Conservation (phyloP, 768 basidiomycete genomes). For the Roridomyces roridus region DNA sequence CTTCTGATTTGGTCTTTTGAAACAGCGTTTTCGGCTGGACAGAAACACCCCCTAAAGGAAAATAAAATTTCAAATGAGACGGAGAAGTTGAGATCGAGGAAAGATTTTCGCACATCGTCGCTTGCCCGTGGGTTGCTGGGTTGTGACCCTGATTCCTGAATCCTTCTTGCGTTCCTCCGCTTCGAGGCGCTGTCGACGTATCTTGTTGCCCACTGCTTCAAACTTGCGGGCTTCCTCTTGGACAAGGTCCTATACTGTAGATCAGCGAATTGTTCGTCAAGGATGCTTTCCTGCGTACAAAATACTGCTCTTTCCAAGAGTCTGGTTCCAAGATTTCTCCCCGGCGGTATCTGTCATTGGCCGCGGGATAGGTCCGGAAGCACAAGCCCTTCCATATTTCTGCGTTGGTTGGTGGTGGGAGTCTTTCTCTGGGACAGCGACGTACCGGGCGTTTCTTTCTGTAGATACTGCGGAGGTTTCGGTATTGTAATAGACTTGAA, state of each 20-base stretch:
- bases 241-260: constrained; percentile 51
- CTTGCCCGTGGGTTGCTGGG: constrained; percentile 70
- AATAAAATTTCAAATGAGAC: constrained; percentile 17
- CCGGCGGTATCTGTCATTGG: constrained; percentile 51
- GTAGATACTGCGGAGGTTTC: constrained; percentile 49
- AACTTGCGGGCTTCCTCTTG: constrained; percentile 68
- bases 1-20: constrained; percentile 77
- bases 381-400: constrained; percentile 75
- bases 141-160: constrained; percentile 77
- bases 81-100: constrained; percentile 17
- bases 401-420: constrained; percentile 31
- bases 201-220: constrained; percentile 64
- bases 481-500: constrained; percentile 11
- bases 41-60: constrained; percentile 43
- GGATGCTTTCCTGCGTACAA: constrained; percentile 49
- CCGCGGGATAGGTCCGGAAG: constrained; percentile 62
- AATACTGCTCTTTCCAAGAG: constrained; percentile 75
- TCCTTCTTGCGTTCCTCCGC: constrained; percentile 80
- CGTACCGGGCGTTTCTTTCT: constrained; percentile 61
- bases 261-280: constrained; percentile 16
- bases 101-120: constrained; percentile 59
- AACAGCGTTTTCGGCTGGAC: constrained; percentile 70
- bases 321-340: constrained; percentile 52
- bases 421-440: constrained; percentile 8
- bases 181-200: constrained; percentile 71